Evolutionary conservation across 805 yeast genomes (phyloP).

Genomic region (Wickerhamomyces hampshirensis): DNA sequence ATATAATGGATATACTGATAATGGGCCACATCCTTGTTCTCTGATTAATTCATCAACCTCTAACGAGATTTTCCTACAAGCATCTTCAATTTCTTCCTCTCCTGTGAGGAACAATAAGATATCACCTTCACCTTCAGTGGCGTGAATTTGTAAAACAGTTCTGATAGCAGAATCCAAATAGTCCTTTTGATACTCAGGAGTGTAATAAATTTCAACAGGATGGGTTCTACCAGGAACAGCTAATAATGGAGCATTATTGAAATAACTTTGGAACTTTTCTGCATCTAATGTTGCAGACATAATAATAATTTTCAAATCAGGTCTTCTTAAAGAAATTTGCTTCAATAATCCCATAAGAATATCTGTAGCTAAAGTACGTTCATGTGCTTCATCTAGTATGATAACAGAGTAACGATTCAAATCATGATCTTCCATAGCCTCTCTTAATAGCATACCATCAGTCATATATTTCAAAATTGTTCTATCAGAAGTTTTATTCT

Average conservation of each 20-base stretch:
- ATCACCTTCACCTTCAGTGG: conserved; percentile 93
- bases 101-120: conserved; percentile 85
- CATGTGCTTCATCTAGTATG: conserved; percentile 96
- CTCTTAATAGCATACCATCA: conserved; percentile 96
- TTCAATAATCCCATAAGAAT: conserved; percentile 92
- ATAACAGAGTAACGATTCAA: conserved; percentile 80
- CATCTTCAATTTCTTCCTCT: conserved; percentile 97
- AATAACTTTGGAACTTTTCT: conserved; percentile 87
- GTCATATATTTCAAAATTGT: conserved; percentile 95
- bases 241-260: conserved; percentile 85
- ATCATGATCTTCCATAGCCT: conserved; percentile 95
- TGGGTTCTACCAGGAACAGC: conserved; percentile 98
- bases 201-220: conserved; percentile 95
- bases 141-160: conserved; percentile 94
- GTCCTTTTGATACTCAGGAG: conserved; percentile 95
- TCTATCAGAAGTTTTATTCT: conserved; percentile 73
- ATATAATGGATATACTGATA: conserved; percentile 86
- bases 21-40: conserved; percentile 87
- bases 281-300: conserved; percentile 99
- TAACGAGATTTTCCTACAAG: conserved; percentile 79
- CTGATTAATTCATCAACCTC: conserved; percentile 87
- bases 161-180: conserved; percentile 92
- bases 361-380: conserved; percentile 94
- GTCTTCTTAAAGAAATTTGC: conserved; percentile 72
- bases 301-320: conserved; percentile 84